These are phyloP conservation scores for Clarireedia sp. DNA, from an alignment of 2,329 filamentous ascomycete genomes.

Conservation along the genomic window DNA sequence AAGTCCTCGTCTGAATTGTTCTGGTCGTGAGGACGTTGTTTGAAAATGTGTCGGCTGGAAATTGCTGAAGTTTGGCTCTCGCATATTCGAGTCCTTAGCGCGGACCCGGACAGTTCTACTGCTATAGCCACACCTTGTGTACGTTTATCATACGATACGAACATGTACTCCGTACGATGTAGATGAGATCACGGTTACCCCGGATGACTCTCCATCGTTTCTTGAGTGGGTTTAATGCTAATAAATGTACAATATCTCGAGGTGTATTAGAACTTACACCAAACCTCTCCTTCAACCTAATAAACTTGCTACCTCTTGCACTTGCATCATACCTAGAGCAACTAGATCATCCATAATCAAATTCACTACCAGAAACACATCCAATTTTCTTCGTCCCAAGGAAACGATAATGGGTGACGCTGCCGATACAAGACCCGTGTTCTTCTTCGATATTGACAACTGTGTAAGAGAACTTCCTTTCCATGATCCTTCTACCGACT, in stretches of 20 bases:
- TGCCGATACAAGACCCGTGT: conserved; percentile 39
- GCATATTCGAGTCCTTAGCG: background rate
- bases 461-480: conserved; percentile 72
- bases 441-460: conserved; percentile 95
- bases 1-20: background rate
- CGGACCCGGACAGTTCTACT: too few relatives aligned
- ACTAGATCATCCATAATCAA: background rate
- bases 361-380: conserved; percentile 6
- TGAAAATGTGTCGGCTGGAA: conserved; percentile 6
- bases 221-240: background rate
- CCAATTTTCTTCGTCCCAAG: background rate
- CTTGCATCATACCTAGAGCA: background rate
- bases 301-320: background rate
- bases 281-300: background rate
- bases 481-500: conserved; percentile 40
- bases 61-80: background rate
- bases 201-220: background rate
- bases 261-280: background rate
- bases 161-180: too few relatives aligned
- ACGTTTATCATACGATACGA: too few relatives aligned
- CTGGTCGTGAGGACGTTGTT: background rate
- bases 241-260: conserved; percentile 1
- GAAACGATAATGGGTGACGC: conserved; percentile 12
- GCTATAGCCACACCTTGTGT: too few relatives aligned
- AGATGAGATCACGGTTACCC: background rate